Conservation (phyloP, 2,329 filamentous ascomycete species). For the Coleophoma cylindrospora region DNA sequence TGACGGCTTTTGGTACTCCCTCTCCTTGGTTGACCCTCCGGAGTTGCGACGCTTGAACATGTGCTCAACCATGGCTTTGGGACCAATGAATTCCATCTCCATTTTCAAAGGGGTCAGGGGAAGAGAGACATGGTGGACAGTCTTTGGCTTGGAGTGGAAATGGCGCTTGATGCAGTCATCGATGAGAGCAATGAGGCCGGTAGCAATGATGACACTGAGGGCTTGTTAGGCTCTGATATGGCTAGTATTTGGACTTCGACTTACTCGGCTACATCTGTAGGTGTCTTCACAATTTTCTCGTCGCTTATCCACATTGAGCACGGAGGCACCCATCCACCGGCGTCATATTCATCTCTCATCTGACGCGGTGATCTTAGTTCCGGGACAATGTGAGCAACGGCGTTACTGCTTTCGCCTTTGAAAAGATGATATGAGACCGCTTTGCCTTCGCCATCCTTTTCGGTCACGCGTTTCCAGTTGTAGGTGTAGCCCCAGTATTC, state of each 20-base stretch:
- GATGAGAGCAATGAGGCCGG: constrained; percentile 82
- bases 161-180: constrained; percentile 78
- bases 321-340: constrained; percentile 86
- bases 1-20: constrained; percentile 9
- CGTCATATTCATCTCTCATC: constrained; percentile 63
- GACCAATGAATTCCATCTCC: constrained; percentile 57
- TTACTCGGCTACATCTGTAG: constrained; percentile 85
- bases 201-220: constrained; percentile 75
- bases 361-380: constrained; percentile 70
- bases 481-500: constrained; percentile 91
- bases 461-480: constrained; percentile 71
- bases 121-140: constrained; percentile 43
- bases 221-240: constrained; percentile 4
- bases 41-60: constrained; percentile 49
- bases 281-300: constrained; percentile 55
- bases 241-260: constrained; percentile 25
- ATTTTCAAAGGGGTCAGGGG: constrained; percentile 41
- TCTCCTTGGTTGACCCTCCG: constrained; percentile 12
- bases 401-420: constrained; percentile 54
- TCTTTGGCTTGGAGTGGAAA: constrained; percentile 30
- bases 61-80: constrained; percentile 57
- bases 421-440: constrained; percentile 77
- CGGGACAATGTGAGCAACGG: constrained; percentile 81
- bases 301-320: constrained; percentile 90
- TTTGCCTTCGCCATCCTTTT: constrained; percentile 58